Conservation (phyloP, 371 early-diverging fungal genomes). For the Batrachochytrium dendrobatidis region DNA sequence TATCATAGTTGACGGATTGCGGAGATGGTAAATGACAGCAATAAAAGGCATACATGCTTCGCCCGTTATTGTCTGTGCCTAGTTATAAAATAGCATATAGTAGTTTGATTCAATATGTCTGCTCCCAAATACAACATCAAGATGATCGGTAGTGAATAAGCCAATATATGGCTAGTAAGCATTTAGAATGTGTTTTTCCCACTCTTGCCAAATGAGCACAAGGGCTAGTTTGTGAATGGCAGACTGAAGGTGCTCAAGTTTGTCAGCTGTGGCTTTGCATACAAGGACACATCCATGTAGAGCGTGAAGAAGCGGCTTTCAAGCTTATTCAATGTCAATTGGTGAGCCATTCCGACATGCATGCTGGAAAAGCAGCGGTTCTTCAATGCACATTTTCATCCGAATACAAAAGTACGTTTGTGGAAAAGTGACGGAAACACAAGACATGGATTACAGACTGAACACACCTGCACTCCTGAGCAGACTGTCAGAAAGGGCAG, state of each 20-base stretch:
- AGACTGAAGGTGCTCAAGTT: too few species aligned
- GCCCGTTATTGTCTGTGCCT: conserved; percentile 79
- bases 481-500: conserved; percentile 5
- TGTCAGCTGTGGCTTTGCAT: too few species aligned
- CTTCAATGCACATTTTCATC: not conserved
- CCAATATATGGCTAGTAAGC: not conserved
- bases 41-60: conserved; percentile 73
- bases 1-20: conserved; percentile 64
- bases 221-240: too few species aligned
- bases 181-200: not conserved
- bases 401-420: not conserved
- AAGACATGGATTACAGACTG: not conserved
- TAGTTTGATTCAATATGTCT: not conserved
- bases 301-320: not conserved
- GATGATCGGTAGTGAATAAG: not conserved
- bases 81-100: not conserved
- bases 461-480: conserved; percentile 8
- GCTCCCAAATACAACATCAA: not conserved
- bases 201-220: too few species aligned
- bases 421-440: not conserved
- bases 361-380: conserved; percentile 3
- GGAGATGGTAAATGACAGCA: conserved; percentile 78
- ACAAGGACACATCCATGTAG: too few species aligned
- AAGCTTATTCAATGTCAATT: too few species aligned
- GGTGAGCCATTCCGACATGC: not conserved